Conservation (phyloP, 1,284 basidiomycete species). For the Neolentinus lepideus region DNA sequence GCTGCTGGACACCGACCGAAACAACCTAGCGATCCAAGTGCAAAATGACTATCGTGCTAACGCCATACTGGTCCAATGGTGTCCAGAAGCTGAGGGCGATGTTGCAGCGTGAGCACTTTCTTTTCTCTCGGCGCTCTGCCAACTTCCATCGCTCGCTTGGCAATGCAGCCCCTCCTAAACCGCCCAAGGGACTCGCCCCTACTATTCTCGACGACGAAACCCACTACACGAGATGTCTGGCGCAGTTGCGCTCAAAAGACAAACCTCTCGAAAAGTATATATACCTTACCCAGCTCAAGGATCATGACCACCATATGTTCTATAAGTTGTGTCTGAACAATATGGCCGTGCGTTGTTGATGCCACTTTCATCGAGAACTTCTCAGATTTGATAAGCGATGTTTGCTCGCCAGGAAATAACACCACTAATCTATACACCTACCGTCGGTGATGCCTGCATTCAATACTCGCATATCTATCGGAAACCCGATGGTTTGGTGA, state of each 20-base stretch:
- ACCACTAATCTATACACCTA: constrained; percentile 88
- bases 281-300: constrained; percentile 68
- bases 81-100: constrained; percentile 60
- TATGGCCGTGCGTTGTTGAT: constrained; percentile 39
- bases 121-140: constrained; percentile 4
- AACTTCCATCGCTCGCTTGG: constrained; percentile 12
- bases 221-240: constrained; percentile 56
- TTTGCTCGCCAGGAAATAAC: constrained; percentile 48
- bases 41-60: constrained; percentile 58
- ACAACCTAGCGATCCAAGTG: not conserved
- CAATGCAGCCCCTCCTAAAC: constrained; percentile 36
- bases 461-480: constrained; percentile 81
- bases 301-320: constrained; percentile 67
- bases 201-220: constrained; percentile 46
- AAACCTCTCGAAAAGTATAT: constrained; percentile 78
- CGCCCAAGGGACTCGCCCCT: constrained; percentile 55
- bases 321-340: constrained; percentile 64
- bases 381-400: not conserved
- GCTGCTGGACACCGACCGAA: not conserved
- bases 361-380: not conserved
- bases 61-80: constrained; percentile 61
- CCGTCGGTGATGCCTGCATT: constrained; percentile 87
- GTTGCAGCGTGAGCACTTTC: constrained; percentile 40
- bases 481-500: constrained; percentile 70
- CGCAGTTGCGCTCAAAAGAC: constrained; percentile 70